Percentiles rank a stretch among this genome's conserved stretches.
Evolutionary conservation across 2,329 filamentous ascomycete genomes (phyloP).

Genomic region (Coniosporium tulheliwenetii): DNA sequence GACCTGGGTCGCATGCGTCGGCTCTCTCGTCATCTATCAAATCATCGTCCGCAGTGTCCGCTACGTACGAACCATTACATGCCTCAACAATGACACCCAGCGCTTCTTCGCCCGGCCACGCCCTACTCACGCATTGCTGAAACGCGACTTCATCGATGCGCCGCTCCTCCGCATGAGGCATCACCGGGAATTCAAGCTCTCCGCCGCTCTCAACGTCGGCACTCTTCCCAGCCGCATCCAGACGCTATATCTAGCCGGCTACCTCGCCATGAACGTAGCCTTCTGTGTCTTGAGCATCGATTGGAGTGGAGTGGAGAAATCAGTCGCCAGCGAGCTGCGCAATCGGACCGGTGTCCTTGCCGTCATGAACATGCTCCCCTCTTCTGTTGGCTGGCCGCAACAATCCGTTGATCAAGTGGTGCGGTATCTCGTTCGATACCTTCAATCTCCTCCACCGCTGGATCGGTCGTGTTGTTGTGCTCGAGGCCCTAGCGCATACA

Average conservation of each 20-base stretch:
- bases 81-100: conserved; percentile 65
- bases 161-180: conserved; percentile 31
- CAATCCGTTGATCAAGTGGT: conserved; percentile 58
- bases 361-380: conserved; percentile 67
- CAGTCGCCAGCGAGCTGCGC: conserved; percentile 36
- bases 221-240: conserved; percentile 33
- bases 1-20: conserved; percentile 47
- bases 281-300: conserved; percentile 40
- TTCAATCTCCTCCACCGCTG: conserved; percentile 72
- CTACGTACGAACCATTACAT: conserved; percentile 59
- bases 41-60: conserved; percentile 42
- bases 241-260: conserved; percentile 28
- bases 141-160: conserved; percentile 29
- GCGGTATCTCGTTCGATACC: conserved; percentile 65
- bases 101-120: conserved; percentile 60
- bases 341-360: conserved; percentile 57
- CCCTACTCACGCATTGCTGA: conserved; percentile 24
- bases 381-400: conserved; percentile 62
- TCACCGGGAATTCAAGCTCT: conserved; percentile 35
- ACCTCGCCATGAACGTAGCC: conserved; percentile 31
- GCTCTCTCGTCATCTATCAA: conserved; percentile 51
- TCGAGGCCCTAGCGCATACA: conserved; percentile 53
- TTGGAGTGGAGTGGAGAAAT: conserved; percentile 33
- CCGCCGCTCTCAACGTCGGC: conserved; percentile 31
- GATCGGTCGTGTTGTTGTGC: conserved; percentile 60